Base-by-base conservation (phyloP, 768 basidiomycete species). In the Collybiopsis luxurians region DNA sequence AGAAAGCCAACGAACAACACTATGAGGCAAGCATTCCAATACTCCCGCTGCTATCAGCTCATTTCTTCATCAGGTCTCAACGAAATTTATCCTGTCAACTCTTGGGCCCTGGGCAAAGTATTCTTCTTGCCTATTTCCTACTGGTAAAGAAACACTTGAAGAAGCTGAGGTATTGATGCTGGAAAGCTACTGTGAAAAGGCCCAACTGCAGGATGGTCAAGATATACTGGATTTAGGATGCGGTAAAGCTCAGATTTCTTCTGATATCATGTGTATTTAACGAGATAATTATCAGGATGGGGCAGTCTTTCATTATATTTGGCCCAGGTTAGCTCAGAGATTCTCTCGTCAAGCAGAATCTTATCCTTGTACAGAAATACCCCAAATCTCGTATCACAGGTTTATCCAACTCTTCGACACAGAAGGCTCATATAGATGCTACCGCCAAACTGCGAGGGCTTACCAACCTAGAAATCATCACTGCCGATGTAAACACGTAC, bases 1-100 rank as follows among this genome's bases (percentile, higher is more conserved):
- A 82, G 38, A 85, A 85, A 64, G 87, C 86, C 19, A 89, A 90
- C 60, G 83, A 89, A 64, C 87, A 89, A 66, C 86, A 89, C 63
- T 89, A 89, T 67, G 86, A 89, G 73, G 86, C 85, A 56, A 61
- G 12, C 1, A 17, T 4, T 34, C 15, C 21, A 31, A 21, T n/a
- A n/a, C n/a, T n/a, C n/a, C 24, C 55, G 26, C 47, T 50, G 40
- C 30, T 43, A 0, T 2, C 40, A 27, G 39, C 52, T 45, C 51
- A 15, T 39, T 44, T 39, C 23, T 53, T 2, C 27, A 19, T 1
- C 54, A 84, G 84, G 80, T 86, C 7, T 71, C 82, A 0, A 85
- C 81, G 0, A 68, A 75, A 28, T 89, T 89, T 67, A 87, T 87
- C 53, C 66, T 85, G 9, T 80, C 84, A 1, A 87, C 86, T 46